A percentile compares a stretch with the other conserved stretches of the same genome.
Conservation (phyloP, 345 rosid species). For the Combretum micranthum region DNA sequence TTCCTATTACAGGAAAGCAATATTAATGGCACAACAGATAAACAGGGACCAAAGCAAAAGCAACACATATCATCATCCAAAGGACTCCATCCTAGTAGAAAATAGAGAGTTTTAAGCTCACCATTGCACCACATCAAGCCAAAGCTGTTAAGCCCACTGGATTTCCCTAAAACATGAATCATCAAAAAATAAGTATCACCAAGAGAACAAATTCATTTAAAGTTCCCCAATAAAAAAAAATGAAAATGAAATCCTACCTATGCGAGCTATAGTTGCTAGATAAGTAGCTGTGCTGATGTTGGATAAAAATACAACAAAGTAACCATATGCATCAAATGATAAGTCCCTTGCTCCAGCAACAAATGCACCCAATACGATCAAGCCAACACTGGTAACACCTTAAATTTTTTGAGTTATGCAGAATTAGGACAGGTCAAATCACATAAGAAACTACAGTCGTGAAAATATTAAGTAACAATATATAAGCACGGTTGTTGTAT, state of each 20-base stretch:
- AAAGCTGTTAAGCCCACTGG: slow-evolving; percentile 97
- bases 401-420: slow-evolving; percentile 38
- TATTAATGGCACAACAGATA: slow-evolving; percentile 1
- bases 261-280: slow-evolving; percentile 82
- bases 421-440: slow-evolving; percentile 21
- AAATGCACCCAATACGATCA: slow-evolving; percentile 84
- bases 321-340: slow-evolving; percentile 88
- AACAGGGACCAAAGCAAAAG: neutral
- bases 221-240: slow-evolving; percentile 1
- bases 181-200: slow-evolving; percentile 9
- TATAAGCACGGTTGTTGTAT: no score
- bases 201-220: slow-evolving; percentile 4
- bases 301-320: slow-evolving; percentile 77
- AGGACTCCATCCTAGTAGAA: no score
- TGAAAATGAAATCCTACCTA: slow-evolving; percentile 42
- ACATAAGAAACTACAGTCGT: neutral
- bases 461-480: no score
- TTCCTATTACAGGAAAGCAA: slow-evolving; percentile 40
- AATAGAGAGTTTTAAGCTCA: slow-evolving; percentile 22
- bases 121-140: slow-evolving; percentile 99
- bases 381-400: slow-evolving; percentile 74
- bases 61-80: no score
- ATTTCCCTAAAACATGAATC: slow-evolving; percentile 55
- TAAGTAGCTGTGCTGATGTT: slow-evolving; percentile 89
- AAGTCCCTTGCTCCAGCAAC: slow-evolving; percentile 96